These are phyloP conservation scores for Penicillium sp. DNA, from an alignment of 2,329 filamentous ascomycete genomes.

Conservation along the genomic window DNA sequence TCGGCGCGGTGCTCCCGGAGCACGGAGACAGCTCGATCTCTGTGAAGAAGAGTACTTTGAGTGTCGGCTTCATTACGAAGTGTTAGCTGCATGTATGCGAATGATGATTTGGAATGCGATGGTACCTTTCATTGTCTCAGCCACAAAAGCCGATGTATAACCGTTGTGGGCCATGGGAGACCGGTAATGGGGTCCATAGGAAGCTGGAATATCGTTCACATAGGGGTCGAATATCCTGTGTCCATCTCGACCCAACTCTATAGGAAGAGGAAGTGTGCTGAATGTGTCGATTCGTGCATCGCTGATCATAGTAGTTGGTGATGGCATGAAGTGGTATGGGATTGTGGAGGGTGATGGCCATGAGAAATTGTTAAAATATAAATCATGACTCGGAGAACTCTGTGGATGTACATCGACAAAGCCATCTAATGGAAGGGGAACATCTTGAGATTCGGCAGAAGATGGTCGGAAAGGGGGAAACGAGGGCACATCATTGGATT, in stretches of 20 bases:
- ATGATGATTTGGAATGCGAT: slow-evolving; percentile 42
- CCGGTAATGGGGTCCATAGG: slow-evolving; percentile 39
- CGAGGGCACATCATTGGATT: not conserved
- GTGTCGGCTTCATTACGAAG: slow-evolving; percentile 36
- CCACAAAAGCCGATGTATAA: slow-evolving; percentile 42
- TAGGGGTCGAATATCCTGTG: slow-evolving; percentile 43
- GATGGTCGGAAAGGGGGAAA: slow-evolving; percentile 7
- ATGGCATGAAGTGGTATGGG: slow-evolving; percentile 19
- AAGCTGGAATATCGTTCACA: slow-evolving; percentile 42
- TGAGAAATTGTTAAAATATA: slow-evolving; percentile 14
- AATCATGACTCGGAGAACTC: slow-evolving; percentile 10
- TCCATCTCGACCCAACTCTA: slow-evolving; percentile 33
- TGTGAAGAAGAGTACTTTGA: slow-evolving; percentile 32
- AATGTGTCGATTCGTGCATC: slow-evolving; percentile 42
- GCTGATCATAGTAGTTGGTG: slow-evolving; percentile 36
- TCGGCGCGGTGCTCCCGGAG: slow-evolving; percentile 35
- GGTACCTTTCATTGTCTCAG: slow-evolving; percentile 43
- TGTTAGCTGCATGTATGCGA: slow-evolving; percentile 42
- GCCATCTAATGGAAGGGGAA: not conserved
- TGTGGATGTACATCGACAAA: slow-evolving; percentile 2
- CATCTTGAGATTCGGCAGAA: not conserved
- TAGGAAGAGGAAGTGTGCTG: slow-evolving; percentile 38
- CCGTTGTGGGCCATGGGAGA: slow-evolving; percentile 39
- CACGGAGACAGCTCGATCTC: slow-evolving; percentile 35
- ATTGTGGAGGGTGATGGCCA: slow-evolving; percentile 20